A percentile compares a stretch with the other conserved stretches of the same genome.
Conservation (phyloP, 2,329 filamentous ascomycete genomes). For the Pyrenochaeta sp. region DNA sequence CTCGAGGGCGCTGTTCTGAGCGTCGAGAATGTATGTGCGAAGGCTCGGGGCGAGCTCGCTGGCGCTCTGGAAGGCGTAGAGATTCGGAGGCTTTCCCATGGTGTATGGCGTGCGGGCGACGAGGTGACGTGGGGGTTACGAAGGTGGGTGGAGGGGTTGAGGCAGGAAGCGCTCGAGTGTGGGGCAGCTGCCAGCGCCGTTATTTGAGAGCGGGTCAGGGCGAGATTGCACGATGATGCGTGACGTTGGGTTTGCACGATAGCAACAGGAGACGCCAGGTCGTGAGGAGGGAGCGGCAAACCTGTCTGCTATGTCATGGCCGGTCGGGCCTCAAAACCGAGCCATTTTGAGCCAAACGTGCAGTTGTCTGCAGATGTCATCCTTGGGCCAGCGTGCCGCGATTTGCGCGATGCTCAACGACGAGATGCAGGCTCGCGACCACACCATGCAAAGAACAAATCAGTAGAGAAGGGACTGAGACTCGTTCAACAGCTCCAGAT, state of each 20-base stretch:
- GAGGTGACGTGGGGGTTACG: slow-evolving; percentile 12
- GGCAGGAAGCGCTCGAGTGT: not conserved
- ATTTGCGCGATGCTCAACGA: slow-evolving; percentile 8
- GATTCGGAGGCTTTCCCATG: slow-evolving; percentile 60
- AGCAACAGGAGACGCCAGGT: slow-evolving; percentile 1
- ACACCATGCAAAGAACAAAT: not conserved
- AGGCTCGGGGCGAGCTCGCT: slow-evolving; percentile 77
- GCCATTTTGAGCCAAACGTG: slow-evolving; percentile 16
- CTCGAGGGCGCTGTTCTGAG: slow-evolving; percentile 78
- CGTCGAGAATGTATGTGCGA: slow-evolving; percentile 81
- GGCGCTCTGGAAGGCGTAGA: slow-evolving; percentile 79
- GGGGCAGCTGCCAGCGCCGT: slow-evolving; percentile 17
- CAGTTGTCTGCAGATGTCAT: slow-evolving; percentile 12
- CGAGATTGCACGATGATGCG: slow-evolving; percentile 21
- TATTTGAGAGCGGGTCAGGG: slow-evolving; percentile 16
- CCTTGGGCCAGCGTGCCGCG: slow-evolving; percentile 10
- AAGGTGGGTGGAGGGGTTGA: slow-evolving; percentile 18
- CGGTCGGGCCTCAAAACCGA: slow-evolving; percentile 11
- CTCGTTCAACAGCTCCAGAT: not conserved
- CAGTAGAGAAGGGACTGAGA: not conserved
- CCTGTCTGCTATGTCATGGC: slow-evolving; percentile 9
- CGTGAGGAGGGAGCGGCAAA: slow-evolving; percentile 1
- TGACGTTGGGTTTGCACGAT: slow-evolving; percentile 9
- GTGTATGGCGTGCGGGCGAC: slow-evolving; percentile 21
- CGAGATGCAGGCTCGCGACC: slow-evolving; percentile 2